Evolutionary conservation across 257 asterid species (phyloP).

Genomic region (Petunia axillaris): DNA sequence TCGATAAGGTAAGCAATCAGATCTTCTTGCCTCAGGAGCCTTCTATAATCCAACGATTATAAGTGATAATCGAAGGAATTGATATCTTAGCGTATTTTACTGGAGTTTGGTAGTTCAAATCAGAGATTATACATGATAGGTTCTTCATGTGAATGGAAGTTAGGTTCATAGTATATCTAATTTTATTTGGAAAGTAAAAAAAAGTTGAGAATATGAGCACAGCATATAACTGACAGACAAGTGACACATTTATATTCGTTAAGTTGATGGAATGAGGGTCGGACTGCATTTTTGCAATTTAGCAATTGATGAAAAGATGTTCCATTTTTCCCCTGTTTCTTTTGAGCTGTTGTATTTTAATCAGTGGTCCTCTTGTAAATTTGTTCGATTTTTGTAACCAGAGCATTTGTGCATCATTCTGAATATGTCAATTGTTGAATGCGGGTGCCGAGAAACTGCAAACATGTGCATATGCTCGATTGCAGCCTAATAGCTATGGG

Average conservation of each 20-base stretch:
- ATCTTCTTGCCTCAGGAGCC: neutral
- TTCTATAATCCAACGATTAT: neutral
- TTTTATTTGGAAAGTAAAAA: neutral
- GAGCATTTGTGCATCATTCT: neutral
- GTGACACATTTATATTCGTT: neutral
- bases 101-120: slow-evolving; percentile 13
- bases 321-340: neutral
- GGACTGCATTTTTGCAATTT: slow-evolving; percentile 4
- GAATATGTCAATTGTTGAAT: neutral
- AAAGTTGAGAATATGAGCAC: neutral
- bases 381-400: slow-evolving; percentile 6
- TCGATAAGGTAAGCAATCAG: neutral
- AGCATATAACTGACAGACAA: neutral
- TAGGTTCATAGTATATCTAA: neutral
- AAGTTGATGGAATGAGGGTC: neutral
- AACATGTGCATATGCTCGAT: neutral
- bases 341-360: slow-evolving; percentile 3
- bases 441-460: neutral
- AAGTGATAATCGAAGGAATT: neutral
- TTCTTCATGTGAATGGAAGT: neutral
- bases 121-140: neutral
- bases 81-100: neutral
- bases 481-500: neutral
- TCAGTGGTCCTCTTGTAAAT: neutral
- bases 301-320: slow-evolving; percentile 1